A percentile compares a stretch with the other conserved stretches of the same genome.
These are phyloP conservation scores for Metschnikowia bowlesiae DNA, from an alignment of 805 yeast genomes.

Conservation along the genomic window DNA sequence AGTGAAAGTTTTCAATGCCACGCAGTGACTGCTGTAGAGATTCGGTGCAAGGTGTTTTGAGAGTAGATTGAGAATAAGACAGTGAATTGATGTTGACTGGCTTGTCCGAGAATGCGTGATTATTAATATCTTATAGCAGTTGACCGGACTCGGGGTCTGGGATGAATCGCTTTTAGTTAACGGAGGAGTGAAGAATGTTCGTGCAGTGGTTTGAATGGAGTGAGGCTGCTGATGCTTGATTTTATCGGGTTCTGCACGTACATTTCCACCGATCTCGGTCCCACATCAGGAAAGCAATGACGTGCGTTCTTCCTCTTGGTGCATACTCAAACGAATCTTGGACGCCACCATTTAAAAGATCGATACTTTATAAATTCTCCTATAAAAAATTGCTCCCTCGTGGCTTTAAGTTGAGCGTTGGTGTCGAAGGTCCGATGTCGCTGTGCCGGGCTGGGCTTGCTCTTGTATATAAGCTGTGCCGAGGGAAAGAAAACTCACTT, in stretches of 20 bases:
- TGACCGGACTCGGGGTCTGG: not conserved
- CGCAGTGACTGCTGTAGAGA: not conserved
- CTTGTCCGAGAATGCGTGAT: not conserved
- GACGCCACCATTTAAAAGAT: not conserved
- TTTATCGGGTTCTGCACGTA: conserved; percentile 5
- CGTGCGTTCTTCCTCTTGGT: not conserved
- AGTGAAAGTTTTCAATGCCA: not conserved
- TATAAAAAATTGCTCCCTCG: not conserved
- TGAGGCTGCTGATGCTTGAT: not conserved
- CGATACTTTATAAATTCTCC: not conserved
- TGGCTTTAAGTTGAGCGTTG: not conserved
- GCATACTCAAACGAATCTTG: too few relatives aligned
- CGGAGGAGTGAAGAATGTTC: not conserved
- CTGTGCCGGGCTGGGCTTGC: not conserved
- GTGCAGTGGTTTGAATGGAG: not conserved
- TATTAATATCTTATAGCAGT: too few relatives aligned
- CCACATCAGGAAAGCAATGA: not conserved
- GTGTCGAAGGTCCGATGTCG: not conserved
- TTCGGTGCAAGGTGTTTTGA: not conserved
- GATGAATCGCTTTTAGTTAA: not conserved
- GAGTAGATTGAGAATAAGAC: too few relatives aligned
- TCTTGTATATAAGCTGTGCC: not conserved
- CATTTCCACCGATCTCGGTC: conserved; percentile 3
- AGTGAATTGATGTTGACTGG: too few relatives aligned
- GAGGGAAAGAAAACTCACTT: not conserved